phyloP scores from a whole-genome alignment of 345 rosid genomes.

The Combretum micranthum region DNA sequence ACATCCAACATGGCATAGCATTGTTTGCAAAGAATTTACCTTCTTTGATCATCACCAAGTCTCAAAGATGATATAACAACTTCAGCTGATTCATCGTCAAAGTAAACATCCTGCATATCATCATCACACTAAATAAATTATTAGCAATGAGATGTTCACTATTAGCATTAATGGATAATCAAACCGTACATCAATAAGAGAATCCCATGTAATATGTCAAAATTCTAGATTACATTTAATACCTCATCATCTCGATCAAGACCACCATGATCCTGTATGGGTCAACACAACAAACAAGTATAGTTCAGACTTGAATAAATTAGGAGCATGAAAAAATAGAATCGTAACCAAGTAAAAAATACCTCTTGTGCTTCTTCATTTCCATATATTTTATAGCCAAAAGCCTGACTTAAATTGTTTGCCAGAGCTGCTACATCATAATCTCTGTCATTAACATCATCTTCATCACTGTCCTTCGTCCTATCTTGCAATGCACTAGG shows the following conservation, averaged over 20 bases:
- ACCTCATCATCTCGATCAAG: constrained; percentile 85
- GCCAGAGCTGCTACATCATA: constrained; percentile 96
- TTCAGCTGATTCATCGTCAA: constrained; percentile 90
- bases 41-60: constrained; percentile 94
- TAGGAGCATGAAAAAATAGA: background rate
- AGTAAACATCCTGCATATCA: constrained; percentile 77
- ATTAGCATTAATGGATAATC: background rate
- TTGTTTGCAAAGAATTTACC: constrained; percentile 25
- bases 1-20: no score
- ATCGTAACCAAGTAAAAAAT: background rate
- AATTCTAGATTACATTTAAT: constrained; percentile 8
- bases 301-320: background rate
- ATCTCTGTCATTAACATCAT: constrained; percentile 83
- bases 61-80: constrained; percentile 90
- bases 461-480: constrained; percentile 88
- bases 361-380: constrained; percentile 85
- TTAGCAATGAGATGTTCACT: background rate
- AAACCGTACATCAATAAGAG: background rate
- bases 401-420: constrained; percentile 83
- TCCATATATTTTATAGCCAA: constrained; percentile 85
- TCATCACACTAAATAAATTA: constrained; percentile 4
- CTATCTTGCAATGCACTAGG: constrained; percentile 93
- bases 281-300: background rate
- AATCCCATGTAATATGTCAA: background rate
- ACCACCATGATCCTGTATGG: constrained; percentile 57